phyloP scores from a whole-genome alignment of 495 filamentous ascomycete species.

The Talaromyces nanjingensis region DNA sequence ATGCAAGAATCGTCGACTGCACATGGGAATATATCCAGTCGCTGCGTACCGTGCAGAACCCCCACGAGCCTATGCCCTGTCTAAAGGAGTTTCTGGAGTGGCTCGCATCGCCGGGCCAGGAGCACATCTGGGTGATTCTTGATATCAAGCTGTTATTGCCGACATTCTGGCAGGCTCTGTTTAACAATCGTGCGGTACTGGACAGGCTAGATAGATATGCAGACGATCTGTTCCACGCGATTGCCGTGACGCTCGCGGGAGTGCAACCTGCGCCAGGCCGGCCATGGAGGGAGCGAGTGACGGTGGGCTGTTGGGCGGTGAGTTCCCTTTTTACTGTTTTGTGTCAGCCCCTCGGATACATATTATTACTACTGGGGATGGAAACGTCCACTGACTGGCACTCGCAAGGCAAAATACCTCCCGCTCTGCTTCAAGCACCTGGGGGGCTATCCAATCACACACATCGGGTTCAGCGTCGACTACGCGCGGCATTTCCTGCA shows the following conservation, averaged over 20 bases:
- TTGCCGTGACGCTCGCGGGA: slow-evolving; percentile 52
- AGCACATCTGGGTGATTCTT: slow-evolving; percentile 71
- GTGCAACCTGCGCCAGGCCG: slow-evolving; percentile 29
- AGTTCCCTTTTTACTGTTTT: slow-evolving; percentile 10
- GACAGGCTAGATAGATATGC: slow-evolving; percentile 58
- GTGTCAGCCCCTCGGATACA: background rate
- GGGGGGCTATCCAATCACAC: slow-evolving; percentile 57
- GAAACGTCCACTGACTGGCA: no score
- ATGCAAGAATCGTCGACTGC: slow-evolving; percentile 63
- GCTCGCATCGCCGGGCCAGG: slow-evolving; percentile 51
- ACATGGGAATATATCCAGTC: slow-evolving; percentile 65
- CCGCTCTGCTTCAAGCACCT: slow-evolving; percentile 52
- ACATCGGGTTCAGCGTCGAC: slow-evolving; percentile 64
- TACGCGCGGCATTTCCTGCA: slow-evolving; percentile 67
- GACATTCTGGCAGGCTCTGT: background rate
- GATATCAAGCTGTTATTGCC: slow-evolving; percentile 70
- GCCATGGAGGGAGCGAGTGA: slow-evolving; percentile 64
- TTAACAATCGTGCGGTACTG: background rate
- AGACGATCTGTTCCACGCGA: slow-evolving; percentile 55
- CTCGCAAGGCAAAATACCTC: slow-evolving; percentile 52
- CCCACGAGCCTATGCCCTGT: slow-evolving; percentile 64
- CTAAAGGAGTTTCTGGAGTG: slow-evolving; percentile 70
- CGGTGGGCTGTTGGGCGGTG: slow-evolving; percentile 80
- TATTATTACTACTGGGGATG: background rate
- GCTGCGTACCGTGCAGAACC: slow-evolving; percentile 60